Evolutionary conservation across 345 rosid species (phyloP).

Genomic region (Isatis tinctoria): DNA sequence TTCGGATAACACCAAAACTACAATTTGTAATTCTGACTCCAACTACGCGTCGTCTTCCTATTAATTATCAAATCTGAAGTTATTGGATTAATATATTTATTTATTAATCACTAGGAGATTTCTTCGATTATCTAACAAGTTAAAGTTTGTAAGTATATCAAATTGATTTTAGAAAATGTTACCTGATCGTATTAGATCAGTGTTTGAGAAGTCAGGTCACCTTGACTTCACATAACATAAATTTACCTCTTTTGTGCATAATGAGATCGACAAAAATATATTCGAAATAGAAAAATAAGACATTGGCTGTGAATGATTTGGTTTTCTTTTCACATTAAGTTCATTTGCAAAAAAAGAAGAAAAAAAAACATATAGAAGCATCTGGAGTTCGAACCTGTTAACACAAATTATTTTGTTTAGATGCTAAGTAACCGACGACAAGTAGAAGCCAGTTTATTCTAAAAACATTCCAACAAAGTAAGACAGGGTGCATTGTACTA

Average conservation of each 20-base stretch:
- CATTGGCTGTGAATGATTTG: not conserved
- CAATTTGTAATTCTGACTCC: not conserved
- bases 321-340: not conserved
- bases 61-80: not conserved
- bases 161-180: no score
- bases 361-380: not conserved
- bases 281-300: not conserved
- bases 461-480: not conserved
- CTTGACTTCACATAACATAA: no score
- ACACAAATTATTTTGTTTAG: not conserved
- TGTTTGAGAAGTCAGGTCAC: no score
- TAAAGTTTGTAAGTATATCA: no score
- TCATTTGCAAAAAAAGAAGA: not conserved
- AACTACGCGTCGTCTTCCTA: slow-evolving; percentile 23
- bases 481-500: not conserved
- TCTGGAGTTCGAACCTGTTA: not conserved
- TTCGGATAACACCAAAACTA: slow-evolving; percentile 14
- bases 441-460: not conserved
- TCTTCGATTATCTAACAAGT: no score
- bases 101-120: not conserved
- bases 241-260: no score
- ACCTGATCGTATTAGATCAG: no score
- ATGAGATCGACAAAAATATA: no score
- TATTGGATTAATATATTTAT: not conserved
- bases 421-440: not conserved